Evolutionary conservation across 345 rosid species (phyloP).

Genomic region (Psidium guajava): DNA sequence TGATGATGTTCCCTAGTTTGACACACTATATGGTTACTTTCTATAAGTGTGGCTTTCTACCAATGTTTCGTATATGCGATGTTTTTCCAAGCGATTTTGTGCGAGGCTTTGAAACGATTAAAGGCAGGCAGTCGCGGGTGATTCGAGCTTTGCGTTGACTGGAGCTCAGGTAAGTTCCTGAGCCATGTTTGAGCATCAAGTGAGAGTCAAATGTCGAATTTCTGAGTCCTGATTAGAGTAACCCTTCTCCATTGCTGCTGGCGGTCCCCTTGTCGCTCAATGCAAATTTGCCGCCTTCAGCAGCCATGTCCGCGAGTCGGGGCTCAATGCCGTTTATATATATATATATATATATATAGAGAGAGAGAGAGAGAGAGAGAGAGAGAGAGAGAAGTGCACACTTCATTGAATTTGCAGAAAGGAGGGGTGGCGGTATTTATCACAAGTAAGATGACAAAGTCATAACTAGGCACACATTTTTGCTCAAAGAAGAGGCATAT

Average conservation of each 20-base stretch:
- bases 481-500: not conserved
- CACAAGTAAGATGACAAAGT: too few species aligned
- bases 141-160: not conserved
- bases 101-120: not conserved
- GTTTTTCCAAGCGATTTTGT: not conserved
- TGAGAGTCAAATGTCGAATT: not conserved
- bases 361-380: not conserved
- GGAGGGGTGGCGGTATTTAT: too few species aligned
- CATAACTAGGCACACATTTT: too few species aligned
- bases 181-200: not conserved
- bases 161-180: not conserved
- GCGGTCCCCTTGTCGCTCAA: not conserved
- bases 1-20: not conserved
- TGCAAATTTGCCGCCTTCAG: not conserved
- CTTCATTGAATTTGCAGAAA: not conserved
- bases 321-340: too few species aligned
- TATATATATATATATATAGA: too few species aligned
- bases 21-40: not conserved
- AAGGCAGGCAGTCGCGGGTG: not conserved
- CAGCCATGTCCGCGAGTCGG: not conserved
- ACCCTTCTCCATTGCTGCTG: not conserved
- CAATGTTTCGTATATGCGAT: not conserved
- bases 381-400: not conserved
- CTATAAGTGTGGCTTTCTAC: not conserved
- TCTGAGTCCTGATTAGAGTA: not conserved